phyloP scores from a whole-genome alignment of 805 yeast species.

The Ogataea philodendri region DNA sequence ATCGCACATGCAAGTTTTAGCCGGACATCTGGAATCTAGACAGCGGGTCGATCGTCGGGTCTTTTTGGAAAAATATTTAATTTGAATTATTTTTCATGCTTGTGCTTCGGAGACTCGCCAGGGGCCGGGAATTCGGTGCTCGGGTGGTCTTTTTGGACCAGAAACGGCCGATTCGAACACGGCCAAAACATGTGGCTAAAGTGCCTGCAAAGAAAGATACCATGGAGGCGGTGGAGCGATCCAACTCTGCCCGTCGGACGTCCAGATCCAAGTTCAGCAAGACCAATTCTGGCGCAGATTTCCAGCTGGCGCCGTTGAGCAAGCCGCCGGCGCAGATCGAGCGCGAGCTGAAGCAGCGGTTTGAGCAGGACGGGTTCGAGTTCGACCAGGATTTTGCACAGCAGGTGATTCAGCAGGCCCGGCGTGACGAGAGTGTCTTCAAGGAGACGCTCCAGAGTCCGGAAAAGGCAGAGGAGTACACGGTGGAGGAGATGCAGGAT shows the following conservation, averaged over 20 bases:
- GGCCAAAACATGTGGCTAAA: too few species aligned
- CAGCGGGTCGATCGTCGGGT: slow-evolving; percentile 12
- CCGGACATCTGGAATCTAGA: not conserved
- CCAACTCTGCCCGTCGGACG: too few species aligned
- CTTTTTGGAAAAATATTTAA: slow-evolving; percentile 1
- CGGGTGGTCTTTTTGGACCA: too few species aligned
- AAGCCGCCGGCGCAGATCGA: slow-evolving; percentile 30
- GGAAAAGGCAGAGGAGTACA: slow-evolving; percentile 16
- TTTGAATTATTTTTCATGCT: slow-evolving; percentile 1
- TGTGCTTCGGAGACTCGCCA: slow-evolving; percentile 1
- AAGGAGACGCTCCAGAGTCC: slow-evolving; percentile 16
- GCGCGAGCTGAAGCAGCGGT: slow-evolving; percentile 24
- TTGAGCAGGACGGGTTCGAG: slow-evolving; percentile 29
- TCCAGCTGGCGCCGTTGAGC: slow-evolving; percentile 1
- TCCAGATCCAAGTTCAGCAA: slow-evolving; percentile 2
- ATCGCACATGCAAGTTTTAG: not conserved
- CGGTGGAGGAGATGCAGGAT: slow-evolving; percentile 21
- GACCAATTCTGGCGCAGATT: not conserved
- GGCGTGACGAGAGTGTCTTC: slow-evolving; percentile 20
- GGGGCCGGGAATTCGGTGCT: slow-evolving; percentile 1
- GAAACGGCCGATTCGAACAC: too few species aligned
- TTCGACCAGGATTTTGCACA: slow-evolving; percentile 32
- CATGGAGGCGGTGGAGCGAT: too few species aligned
- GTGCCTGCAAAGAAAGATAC: too few species aligned
- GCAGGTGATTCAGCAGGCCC: slow-evolving; percentile 25